These are phyloP conservation scores for sunflower (Helianthus annuus) DNA, from an alignment of 129 eudicot genomes.

Conservation along the genomic window DNA sequence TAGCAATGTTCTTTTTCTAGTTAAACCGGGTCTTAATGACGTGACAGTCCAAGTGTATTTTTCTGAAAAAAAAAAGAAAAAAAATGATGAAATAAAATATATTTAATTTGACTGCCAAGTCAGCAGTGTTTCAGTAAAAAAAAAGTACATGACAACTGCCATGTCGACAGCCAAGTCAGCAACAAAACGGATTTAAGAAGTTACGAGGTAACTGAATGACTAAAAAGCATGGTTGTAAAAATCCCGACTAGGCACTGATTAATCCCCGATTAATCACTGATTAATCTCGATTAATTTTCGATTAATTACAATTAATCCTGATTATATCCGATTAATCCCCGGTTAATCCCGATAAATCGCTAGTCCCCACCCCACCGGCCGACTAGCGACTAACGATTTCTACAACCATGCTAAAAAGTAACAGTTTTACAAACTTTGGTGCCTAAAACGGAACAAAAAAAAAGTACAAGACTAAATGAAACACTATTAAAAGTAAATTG, in stretches of 20 bases:
- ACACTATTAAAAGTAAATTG: background rate
- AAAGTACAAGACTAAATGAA: background rate
- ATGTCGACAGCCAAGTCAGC: constrained; percentile 5
- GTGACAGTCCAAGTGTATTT: background rate
- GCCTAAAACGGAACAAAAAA: background rate
- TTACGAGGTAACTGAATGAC: background rate
- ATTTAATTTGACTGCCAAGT: background rate
- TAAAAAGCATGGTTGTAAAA: no score
- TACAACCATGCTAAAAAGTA: no score
- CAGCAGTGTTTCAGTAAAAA: background rate
- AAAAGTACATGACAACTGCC: background rate
- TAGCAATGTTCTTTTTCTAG: background rate
- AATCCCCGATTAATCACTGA: no score
- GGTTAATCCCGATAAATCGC: no score
- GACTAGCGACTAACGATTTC: no score
- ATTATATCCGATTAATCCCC: no score
- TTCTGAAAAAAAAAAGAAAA: background rate
- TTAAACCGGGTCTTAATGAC: background rate
- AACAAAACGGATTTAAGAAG: background rate
- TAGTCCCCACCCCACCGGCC: no score
- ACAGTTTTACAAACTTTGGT: background rate
- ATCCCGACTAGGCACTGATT: no score
- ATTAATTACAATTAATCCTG: no score
- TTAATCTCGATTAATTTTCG: no score
- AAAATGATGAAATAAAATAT: no score